These are phyloP conservation scores for Astrothelium macrocarpum DNA, from an alignment of 495 filamentous ascomycete genomes.

Conservation along the genomic window DNA sequence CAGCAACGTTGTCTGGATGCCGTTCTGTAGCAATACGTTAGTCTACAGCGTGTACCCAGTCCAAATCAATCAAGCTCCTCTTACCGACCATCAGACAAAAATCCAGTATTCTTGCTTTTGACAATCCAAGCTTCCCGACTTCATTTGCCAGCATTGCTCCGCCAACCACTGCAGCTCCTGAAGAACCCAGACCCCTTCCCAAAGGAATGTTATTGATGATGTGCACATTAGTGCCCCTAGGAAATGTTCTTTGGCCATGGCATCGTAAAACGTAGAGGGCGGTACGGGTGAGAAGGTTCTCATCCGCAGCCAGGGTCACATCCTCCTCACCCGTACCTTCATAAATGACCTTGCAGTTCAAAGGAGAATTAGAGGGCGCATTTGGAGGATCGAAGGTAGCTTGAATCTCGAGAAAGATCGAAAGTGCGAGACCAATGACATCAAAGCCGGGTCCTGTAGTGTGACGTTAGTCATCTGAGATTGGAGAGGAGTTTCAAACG, in stretches of 20 bases:
- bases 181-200: constrained; percentile 81
- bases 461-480: not conserved
- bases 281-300: constrained; percentile 83
- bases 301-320: constrained; percentile 66
- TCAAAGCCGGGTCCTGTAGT: constrained; percentile 73
- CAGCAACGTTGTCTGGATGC: constrained; percentile 94
- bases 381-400: constrained; percentile 52
- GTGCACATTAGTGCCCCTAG: constrained; percentile 76
- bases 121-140: constrained; percentile 68
- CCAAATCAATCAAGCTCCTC: not conserved
- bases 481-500: not conserved
- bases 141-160: constrained; percentile 87
- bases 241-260: constrained; percentile 73
- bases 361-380: constrained; percentile 45
- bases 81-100: constrained; percentile 75
- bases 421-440: constrained; percentile 88
- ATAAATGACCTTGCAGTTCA: constrained; percentile 85
- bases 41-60: not conserved
- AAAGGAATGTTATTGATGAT: constrained; percentile 90
- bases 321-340: constrained; percentile 71
- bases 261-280: constrained; percentile 89
- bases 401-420: constrained; percentile 76
- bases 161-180: constrained; percentile 87
- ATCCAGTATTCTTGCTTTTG: constrained; percentile 77
- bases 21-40: constrained; percentile 43